Evolutionary conservation across 1,139 yeast species (phyloP), one percentile per base, ranked within the genome.

Genomic region (Scheffersomyces cryptocercus): DNA sequence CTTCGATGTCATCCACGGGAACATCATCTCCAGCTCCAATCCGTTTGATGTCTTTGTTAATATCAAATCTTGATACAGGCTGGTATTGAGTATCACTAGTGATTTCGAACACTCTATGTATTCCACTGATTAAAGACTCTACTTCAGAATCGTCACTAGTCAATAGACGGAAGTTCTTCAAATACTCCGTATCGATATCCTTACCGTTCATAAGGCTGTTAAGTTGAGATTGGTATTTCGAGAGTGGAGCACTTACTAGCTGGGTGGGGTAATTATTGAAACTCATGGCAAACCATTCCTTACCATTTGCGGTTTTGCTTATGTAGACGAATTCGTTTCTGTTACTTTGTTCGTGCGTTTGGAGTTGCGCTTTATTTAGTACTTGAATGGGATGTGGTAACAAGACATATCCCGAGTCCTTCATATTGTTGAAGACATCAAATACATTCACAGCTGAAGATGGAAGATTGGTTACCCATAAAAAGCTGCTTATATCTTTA

Each of bases 271-370:
- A 91, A 53, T 83, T 77, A 26, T 65, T 62, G 51, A 84, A 87
- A 28, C 96, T 86, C 79, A 91, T 75, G 9, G 97, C 97, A 68
- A 79, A 88, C 97, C 97, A 90, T 40, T 88, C 85, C 29, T 62
- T 53, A 4, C 83, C 82, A 42, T 75, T 75, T 10, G 75, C 69
- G 0, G 93, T 85, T 49, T 76, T 73, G 49, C 85, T 88, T 16
- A 90, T 70, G 58, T 81, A 89, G 1, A 90, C 74, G 41, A 70
- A 55, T 47, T 72, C 71, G 34, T 54, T 52, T 73, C 78, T 51
- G 20, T 48, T 41, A 4, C 49, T 41, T 5, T 54, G 47, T 20
- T 56, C 59, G 29, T 61, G 61, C 28, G 45, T 47, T n/a, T 60
- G 56, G 28, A 63, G 50, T 49, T 71, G 77, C 26, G 65, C 55